These are phyloP conservation scores for Candida methanosorbosa DNA, from an alignment of 805 yeast genomes.

Conservation along the genomic window DNA sequence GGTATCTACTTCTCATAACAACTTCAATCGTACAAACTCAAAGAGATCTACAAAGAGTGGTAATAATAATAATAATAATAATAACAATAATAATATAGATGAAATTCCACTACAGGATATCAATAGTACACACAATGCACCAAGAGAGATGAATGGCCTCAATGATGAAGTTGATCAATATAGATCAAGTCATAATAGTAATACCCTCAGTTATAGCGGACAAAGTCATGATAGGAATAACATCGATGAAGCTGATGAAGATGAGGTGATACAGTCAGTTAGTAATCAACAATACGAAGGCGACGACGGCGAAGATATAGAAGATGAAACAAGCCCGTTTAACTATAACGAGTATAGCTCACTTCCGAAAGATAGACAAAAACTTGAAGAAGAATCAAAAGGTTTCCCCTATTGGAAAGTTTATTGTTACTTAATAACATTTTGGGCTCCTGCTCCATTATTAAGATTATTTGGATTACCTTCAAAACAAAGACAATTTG, in stretches of 20 bases:
- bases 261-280: no score
- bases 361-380: constrained; percentile 14
- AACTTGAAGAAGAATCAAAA: constrained; percentile 12
- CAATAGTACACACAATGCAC: constrained; percentile 25
- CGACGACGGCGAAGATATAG: neutral
- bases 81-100: constrained; percentile 12
- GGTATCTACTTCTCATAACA: neutral
- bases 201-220: no score
- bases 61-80: neutral
- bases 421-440: constrained; percentile 74
- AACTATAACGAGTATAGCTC: constrained; percentile 10
- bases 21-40: neutral
- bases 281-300: neutral
- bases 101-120: constrained; percentile 2
- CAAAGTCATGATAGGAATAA: neutral
- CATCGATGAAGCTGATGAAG: neutral
- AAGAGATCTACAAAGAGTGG: constrained; percentile 2
- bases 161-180: constrained; percentile 44
- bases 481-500: constrained; percentile 76
- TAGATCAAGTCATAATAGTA: neutral
- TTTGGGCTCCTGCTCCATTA: constrained; percentile 85
- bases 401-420: constrained; percentile 56
- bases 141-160: constrained; percentile 48
- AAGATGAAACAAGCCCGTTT: constrained; percentile 21
- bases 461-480: constrained; percentile 68